Base-by-base conservation (phyloP, 768 basidiomycete species). In the Suillus weaverae region DNA sequence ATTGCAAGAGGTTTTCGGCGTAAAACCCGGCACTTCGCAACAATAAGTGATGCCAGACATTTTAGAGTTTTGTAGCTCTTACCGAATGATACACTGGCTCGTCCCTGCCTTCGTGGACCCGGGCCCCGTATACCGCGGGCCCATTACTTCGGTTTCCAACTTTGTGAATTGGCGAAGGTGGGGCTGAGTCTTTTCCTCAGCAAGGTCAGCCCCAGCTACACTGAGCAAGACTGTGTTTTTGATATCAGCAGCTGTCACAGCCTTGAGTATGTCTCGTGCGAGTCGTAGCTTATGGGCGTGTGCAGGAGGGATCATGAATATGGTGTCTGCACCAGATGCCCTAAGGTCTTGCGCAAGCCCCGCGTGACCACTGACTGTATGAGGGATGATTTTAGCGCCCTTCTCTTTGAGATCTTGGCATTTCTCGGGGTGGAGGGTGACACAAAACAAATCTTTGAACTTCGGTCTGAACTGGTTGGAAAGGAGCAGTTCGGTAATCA, bases 121-220 rank as follows among this genome's bases (percentile, higher is more conserved):
- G 26, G 63, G 55, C 22, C 69, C 51, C 43, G 67, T 57, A 10
- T 64, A 61, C 66, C 75, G 76, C 43, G 67, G 38, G 65, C 68
- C 64, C 70, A 76, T 69, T 18, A 67, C 70, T 62, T 73, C 64
- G 18, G 67, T 53, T 70, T 78, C 76, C 62, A 77, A 68, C 16
- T 72, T 72, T 63, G 75, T 67, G 64, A 76, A 76, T 67, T 78
- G 74, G 26, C 73, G 70, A 39, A 78, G 65, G 20, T 71, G 66
- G 18, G 76, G 75, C 62, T 78, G 75, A 60, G 67, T 69, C 59
- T 72, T 70, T 43, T 64, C 63, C 48, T 77, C 77, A 13, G 77
- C 77, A 59, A 69, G 70, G 62, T 76, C 75, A 48, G 66, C 11
- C 35, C 32, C 61, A n/a, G 54, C 54, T 18, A 54, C 54, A 36